A percentile compares a stretch with the other conserved stretches of the same genome.
These are phyloP conservation scores for Cercospora sp. DNA, from an alignment of 2,329 filamentous ascomycete species.

Conservation along the genomic window DNA sequence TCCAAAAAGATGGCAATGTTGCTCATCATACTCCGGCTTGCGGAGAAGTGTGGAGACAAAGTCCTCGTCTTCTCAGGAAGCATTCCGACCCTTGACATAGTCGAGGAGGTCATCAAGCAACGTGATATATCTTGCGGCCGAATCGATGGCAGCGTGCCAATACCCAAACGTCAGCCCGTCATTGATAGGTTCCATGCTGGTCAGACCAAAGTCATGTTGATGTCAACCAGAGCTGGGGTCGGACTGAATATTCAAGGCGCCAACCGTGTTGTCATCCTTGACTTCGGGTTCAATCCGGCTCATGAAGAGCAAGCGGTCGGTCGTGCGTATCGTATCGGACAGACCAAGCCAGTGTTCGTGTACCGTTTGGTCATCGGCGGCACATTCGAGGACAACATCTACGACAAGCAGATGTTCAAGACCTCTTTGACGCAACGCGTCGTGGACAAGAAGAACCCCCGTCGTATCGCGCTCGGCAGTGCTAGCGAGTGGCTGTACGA, in stretches of 20 bases:
- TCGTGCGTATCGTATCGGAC: conserved; percentile 80
- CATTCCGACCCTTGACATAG: conserved; percentile 66
- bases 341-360: conserved; percentile 76
- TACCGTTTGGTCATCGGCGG: conserved; percentile 79
- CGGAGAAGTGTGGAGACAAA: conserved; percentile 65
- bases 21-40: conserved; percentile 67
- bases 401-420: conserved; percentile 79
- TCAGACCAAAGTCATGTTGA: conserved; percentile 62
- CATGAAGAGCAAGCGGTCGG: conserved; percentile 86
- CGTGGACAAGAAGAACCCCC: conserved; percentile 77
- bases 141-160: conserved; percentile 74
- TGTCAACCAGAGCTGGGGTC: conserved; percentile 78
- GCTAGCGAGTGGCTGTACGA: conserved; percentile 58
- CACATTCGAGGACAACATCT: conserved; percentile 73
- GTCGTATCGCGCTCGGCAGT: conserved; percentile 62
- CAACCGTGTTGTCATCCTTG: conserved; percentile 83
- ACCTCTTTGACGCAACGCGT: conserved; percentile 75
- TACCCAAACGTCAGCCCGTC: conserved; percentile 59
- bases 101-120: no score
- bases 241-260: conserved; percentile 83
- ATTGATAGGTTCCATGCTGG: conserved; percentile 70
- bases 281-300: conserved; percentile 77
- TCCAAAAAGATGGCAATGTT: conserved; percentile 71
- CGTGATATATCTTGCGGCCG: no score
- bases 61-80: conserved; percentile 79